A percentile compares a stretch with the other conserved stretches of the same genome.
These are phyloP conservation scores for Avena eriantha DNA, from an alignment of 176 grass and related monocot species.

Conservation along the genomic window DNA sequence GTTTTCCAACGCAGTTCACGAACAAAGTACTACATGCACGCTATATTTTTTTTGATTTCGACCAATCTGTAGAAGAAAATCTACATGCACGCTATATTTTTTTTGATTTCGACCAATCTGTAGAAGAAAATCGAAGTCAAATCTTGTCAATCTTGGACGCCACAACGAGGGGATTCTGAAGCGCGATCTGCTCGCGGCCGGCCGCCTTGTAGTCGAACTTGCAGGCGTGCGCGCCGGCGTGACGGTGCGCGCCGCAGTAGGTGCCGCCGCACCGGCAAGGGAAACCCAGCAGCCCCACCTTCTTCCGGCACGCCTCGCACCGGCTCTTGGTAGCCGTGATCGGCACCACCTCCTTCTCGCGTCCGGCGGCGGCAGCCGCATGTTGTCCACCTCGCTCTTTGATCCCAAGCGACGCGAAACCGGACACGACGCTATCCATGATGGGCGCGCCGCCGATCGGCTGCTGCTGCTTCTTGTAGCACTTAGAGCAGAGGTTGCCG, in stretches of 20 bases:
- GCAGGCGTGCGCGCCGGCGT: background rate
- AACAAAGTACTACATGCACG: background rate
- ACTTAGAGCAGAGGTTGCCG: background rate
- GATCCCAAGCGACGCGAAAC: background rate
- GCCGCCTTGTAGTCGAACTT: background rate
- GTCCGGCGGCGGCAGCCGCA: background rate
- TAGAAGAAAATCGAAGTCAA: background rate
- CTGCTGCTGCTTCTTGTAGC: slow-evolving; percentile 7
- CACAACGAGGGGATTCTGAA: background rate
- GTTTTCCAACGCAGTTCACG: background rate
- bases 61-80: background rate
- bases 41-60: background rate
- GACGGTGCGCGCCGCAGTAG: background rate
- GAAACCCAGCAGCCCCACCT: slow-evolving; percentile 18
- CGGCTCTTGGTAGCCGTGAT: background rate
- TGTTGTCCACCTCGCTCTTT: background rate
- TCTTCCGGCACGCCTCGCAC: background rate
- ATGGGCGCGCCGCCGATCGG: background rate
- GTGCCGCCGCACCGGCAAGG: background rate
- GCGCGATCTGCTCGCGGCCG: background rate
- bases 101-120: background rate
- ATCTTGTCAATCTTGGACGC: background rate
- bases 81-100: background rate
- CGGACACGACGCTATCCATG: background rate
- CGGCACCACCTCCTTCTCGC: background rate